Base-by-base conservation (phyloP, 2,329 filamentous ascomycete species). In the Neocatenulostroma microsporum region DNA sequence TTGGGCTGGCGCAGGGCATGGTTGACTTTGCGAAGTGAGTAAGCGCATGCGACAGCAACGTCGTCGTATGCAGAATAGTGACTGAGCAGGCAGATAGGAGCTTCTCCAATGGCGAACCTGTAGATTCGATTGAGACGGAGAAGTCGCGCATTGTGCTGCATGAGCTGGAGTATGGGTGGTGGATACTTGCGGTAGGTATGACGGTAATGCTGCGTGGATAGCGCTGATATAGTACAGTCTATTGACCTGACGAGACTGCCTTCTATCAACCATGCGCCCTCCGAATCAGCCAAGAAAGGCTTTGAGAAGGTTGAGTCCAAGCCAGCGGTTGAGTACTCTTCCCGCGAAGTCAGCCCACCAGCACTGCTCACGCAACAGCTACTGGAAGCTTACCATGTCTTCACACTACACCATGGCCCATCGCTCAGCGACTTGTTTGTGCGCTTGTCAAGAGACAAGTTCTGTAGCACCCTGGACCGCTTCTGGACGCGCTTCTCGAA, bases 1-100 rank as follows among this genome's bases (percentile, higher is more conserved):
- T 98, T 57, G 91, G 91, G 24, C 76, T 98, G 45, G 91, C 91
- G 26, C 91, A 98, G 66, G 91, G 88, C 57, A 94, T 96, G 82
- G 82, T 94, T 41, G 84, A 80, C 58, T 98, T 98, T 65, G 84
- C 84, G 48, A 76, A 71, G 75, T 80, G 63, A 24, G 38, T 42
- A 13, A n/a, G n/a, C 3, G 3, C 11, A 17, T 35, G 4, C 9
- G 20, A 3, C 20, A 19, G 31, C 4, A 25, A 19, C 2, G n/a
- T 33, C 33, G n/a, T 13, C 14, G 30, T 21, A 23, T 14, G 24
- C 13, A 36, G 29, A 36, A 38, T 28, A 47, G 45, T 53, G 51
- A 47, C 50, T 53, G 51, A 53, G 42, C 39, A 39, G 31, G 12
- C 37, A 49, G 42, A 34, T 38, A 56, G 80, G 56, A 88, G 80